These are phyloP conservation scores for Brassica incana DNA, from an alignment of 345 rosid genomes.

Conservation along the genomic window DNA sequence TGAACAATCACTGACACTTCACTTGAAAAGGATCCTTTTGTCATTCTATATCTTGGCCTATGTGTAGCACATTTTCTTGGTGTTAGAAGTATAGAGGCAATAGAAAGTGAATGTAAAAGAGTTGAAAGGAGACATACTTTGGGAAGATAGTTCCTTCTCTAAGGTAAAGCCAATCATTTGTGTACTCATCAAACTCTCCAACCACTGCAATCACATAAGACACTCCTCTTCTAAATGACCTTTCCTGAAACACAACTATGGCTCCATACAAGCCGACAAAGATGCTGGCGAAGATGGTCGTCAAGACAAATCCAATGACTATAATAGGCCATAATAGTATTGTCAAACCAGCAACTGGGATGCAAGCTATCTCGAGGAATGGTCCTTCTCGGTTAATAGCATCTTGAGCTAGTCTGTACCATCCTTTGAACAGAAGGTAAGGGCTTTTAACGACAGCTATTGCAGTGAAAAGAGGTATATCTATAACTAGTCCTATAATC, in stretches of 20 bases:
- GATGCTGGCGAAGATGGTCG: slow-evolving; percentile 60
- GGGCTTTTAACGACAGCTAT: slow-evolving; percentile 76
- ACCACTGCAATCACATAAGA: slow-evolving; percentile 90
- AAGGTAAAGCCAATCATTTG: slow-evolving; percentile 84
- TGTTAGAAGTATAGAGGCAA: slow-evolving; percentile 25
- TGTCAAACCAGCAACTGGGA: slow-evolving; percentile 76
- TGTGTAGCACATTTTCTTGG: slow-evolving; percentile 33
- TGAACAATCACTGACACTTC: slow-evolving; percentile 56
- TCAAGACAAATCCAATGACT: slow-evolving; percentile 64
- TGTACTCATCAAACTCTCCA: slow-evolving; percentile 86
- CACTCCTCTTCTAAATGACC: slow-evolving; percentile 68
- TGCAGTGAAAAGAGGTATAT: slow-evolving; percentile 66
- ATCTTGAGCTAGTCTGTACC: slow-evolving; percentile 72
- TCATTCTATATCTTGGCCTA: slow-evolving; percentile 74
- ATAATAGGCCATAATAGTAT: slow-evolving; percentile 79
- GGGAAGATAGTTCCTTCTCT: slow-evolving; percentile 85
- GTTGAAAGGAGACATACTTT: slow-evolving; percentile 46
- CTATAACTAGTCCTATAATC: slow-evolving; percentile 60
- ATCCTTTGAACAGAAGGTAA: slow-evolving; percentile 69
- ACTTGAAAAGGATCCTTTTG: slow-evolving; percentile 44
- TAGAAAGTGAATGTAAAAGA: slow-evolving; percentile 8
- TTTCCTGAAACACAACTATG: slow-evolving; percentile 77
- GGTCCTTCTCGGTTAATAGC: slow-evolving; percentile 75
- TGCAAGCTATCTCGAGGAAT: slow-evolving; percentile 80
- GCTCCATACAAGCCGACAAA: slow-evolving; percentile 76